Conservation (phyloP, 306 rosid genomes). For the Carpinus fangiana region DNA sequence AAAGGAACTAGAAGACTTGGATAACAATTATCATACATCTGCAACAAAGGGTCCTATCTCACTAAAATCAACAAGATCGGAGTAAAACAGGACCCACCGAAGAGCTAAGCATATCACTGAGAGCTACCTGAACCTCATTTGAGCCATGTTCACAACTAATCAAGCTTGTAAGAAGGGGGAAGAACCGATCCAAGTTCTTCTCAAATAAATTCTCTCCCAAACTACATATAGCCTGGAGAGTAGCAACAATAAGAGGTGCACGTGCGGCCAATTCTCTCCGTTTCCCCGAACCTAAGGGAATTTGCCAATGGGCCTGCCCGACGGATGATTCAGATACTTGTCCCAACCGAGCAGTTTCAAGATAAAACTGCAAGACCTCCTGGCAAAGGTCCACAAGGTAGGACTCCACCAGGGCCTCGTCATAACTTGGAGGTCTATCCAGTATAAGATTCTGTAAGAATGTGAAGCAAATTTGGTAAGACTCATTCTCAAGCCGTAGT, state of each 20-base stretch:
- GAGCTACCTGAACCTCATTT: slow-evolving; percentile 83
- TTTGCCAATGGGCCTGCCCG: slow-evolving; percentile 60
- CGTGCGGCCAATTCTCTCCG: slow-evolving; percentile 90
- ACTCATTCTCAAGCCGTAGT: slow-evolving; percentile 89
- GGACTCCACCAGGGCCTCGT: slow-evolving; percentile 70
- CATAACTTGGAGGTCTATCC: slow-evolving; percentile 66
- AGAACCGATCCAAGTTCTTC: slow-evolving; percentile 68
- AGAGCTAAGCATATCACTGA: slow-evolving; percentile 82
- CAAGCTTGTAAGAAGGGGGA: slow-evolving; percentile 82
- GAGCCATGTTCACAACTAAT: slow-evolving; percentile 94
- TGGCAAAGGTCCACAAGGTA: slow-evolving; percentile 66
- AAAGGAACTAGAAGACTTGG: slow-evolving; percentile 39
- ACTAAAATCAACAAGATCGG: slow-evolving; percentile 63
- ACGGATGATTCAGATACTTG: slow-evolving; percentile 51
- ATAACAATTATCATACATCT: slow-evolving; percentile 58
- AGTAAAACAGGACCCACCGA: slow-evolving; percentile 86
- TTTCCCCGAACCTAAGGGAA: slow-evolving; percentile 88
- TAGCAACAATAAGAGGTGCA: slow-evolving; percentile 84
- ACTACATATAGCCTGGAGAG: slow-evolving; percentile 80
- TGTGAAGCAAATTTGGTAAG: slow-evolving; percentile 91
- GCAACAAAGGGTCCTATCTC: slow-evolving; percentile 41
- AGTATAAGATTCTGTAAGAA: slow-evolving; percentile 74
- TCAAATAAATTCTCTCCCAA: slow-evolving; percentile 75
- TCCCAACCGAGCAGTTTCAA: slow-evolving; percentile 60
- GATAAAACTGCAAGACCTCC: slow-evolving; percentile 74